A percentile compares a stretch with the other conserved stretches of the same genome.
phyloP scores from a whole-genome alignment of 768 basidiomycete species.

The Trametes cinnabarina region DNA sequence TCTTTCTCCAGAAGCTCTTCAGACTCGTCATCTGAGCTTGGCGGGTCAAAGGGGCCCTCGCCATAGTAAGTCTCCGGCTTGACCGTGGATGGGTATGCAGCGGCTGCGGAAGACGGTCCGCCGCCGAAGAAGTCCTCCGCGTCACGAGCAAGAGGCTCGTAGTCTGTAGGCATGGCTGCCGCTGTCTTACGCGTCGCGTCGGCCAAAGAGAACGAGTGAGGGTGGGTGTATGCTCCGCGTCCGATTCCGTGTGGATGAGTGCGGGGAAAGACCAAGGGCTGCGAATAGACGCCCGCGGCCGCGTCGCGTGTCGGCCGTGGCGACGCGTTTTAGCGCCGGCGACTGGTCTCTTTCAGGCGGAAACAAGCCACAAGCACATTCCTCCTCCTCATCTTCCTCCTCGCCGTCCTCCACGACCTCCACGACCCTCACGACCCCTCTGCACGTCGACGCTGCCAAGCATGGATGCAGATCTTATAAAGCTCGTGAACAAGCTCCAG shows the following conservation, averaged over 20 bases:
- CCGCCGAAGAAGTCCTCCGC: constrained; percentile 7
- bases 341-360: constrained; percentile 3
- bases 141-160: constrained; percentile 13
- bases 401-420: constrained; percentile 13
- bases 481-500: constrained; percentile 92
- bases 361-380: not conserved
- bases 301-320: constrained; percentile 18
- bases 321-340: constrained; percentile 19
- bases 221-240: not conserved
- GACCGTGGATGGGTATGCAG: not conserved
- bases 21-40: constrained; percentile 77
- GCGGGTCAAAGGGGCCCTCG: constrained; percentile 74
- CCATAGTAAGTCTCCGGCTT: constrained; percentile 55
- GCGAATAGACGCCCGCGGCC: constrained; percentile 1
- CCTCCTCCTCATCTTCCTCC: not conserved
- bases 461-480: constrained; percentile 95
- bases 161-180: not conserved
- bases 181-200: not conserved
- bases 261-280: not conserved
- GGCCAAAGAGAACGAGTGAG: not conserved
- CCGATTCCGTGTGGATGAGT: not conserved
- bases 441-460: constrained; percentile 12
- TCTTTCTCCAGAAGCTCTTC: constrained; percentile 52
- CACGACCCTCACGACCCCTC: constrained; percentile 11
- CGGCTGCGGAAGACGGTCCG: constrained; percentile 3